Percentiles rank a stretch among this genome's conserved stretches.
Evolutionary conservation across 768 basidiomycete genomes (phyloP).

Genomic region (Mrakia gelida): DNA sequence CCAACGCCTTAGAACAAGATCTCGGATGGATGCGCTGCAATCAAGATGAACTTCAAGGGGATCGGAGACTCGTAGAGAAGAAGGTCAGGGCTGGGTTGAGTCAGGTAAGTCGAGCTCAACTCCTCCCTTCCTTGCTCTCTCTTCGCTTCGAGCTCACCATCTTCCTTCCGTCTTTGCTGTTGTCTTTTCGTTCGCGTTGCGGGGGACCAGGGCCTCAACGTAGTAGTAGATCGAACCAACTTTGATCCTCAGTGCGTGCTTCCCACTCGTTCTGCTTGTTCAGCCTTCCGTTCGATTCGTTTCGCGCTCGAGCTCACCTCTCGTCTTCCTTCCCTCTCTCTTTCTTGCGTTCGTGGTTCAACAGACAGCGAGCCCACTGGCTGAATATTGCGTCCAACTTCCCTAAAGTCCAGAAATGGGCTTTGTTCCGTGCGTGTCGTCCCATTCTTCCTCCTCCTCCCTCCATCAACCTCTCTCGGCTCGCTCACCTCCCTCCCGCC

Average conservation of each 20-base stretch:
- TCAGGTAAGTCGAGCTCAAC: constrained; percentile 8
- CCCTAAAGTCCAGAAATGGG: constrained; percentile 13
- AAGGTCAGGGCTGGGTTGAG: constrained; percentile 12
- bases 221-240: constrained; percentile 31
- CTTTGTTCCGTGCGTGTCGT: constrained; percentile 17
- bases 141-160: background rate
- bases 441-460: background rate
- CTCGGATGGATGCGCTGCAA: constrained; percentile 25
- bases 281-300: background rate
- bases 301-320: background rate
- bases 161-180: no score
- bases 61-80: constrained; percentile 27
- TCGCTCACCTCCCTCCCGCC: constrained; percentile 40
- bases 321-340: background rate
- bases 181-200: no score
- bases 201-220: constrained; percentile 19
- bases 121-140: background rate
- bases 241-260: constrained; percentile 25
- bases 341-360: background rate
- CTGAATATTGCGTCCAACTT: constrained; percentile 11
- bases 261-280: background rate
- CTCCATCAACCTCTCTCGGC: background rate
- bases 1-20: constrained; percentile 16
- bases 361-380: constrained; percentile 27
- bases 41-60: constrained; percentile 30